Base-by-base conservation (phyloP, 441 rosid species). In the Gossypium schwendimanii region DNA sequence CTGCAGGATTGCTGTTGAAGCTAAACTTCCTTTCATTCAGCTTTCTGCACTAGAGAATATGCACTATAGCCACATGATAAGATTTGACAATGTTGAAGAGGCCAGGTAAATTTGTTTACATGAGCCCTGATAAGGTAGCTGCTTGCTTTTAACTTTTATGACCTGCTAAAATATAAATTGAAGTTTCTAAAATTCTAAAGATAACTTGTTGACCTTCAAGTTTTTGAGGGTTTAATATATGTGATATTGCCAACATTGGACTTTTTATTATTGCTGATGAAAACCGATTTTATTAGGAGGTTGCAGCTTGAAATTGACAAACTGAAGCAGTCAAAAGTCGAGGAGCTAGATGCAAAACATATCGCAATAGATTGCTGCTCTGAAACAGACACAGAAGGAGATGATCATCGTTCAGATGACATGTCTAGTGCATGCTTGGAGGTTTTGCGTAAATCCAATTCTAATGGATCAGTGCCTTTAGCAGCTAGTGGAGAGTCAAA, bases 1-100 rank as follows among this genome's bases (percentile, higher is more conserved):
- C 44, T 74, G 83, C 87, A 96, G 98, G 85, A 85, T 91, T 81
- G 93, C 98, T 14, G 78, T 82, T 55, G 84, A 87, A 81, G 95
- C 93, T 73, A 87, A 89, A 33, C 88, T 86, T 77, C 88, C 88
- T 58, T 78, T 87, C 14, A 39, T 85, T 78, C 94, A 93, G 84
- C 85, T 93, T 80, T 75, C 88, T 74, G 98, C 98, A 50, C 80
- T 96, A 60, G 97, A 96, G 82, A 91, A 84, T 79, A 91, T 96
- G 97, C 98, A 93, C 71, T 96, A 96, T 73, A 89, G 92, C 87
- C 86, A 91, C 83, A 91, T 93, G 97, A 93, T 96, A 70, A 87
- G 99, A 87, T 90, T 93, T 89, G 91, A 88, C 81, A 82, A 96
- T 81, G 79, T 82, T 77, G 87, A 89, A 67, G 83, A 89, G 86